phyloP scores from a whole-genome alignment of 164 flowering plant genomes.

The Berberis thunbergii region DNA sequence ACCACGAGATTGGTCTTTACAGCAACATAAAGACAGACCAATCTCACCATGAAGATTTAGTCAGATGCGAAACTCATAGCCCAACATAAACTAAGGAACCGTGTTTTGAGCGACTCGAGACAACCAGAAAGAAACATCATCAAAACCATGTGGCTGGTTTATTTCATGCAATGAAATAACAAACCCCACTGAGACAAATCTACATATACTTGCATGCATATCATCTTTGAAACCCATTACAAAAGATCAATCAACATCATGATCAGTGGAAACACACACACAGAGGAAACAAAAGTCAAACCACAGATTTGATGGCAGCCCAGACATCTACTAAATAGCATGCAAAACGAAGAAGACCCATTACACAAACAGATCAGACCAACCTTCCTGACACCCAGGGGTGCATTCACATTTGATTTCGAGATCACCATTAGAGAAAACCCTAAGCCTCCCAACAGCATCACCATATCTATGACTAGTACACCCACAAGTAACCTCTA shows the following conservation, averaged over 20 bases:
- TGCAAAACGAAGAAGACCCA: background rate
- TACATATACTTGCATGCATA: constrained; percentile 27
- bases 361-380: constrained; percentile 13
- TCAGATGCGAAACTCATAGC: too few relatives aligned
- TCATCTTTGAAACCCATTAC: background rate
- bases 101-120: too few relatives aligned
- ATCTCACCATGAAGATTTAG: too few relatives aligned
- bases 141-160: too few relatives aligned
- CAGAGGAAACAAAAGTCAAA: too few relatives aligned
- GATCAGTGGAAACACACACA: background rate
- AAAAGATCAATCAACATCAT: background rate
- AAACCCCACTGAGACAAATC: constrained; percentile 28
- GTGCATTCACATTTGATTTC: constrained; percentile 78
- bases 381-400: constrained; percentile 62
- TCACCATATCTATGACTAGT: constrained; percentile 82
- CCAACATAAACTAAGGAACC: too few relatives aligned
- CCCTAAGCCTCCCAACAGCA: constrained; percentile 86
- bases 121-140: too few relatives aligned
- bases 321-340: background rate
- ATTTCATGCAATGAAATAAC: background rate
- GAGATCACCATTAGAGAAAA: constrained; percentile 60
- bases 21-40: too few relatives aligned
- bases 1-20: too few relatives aligned
- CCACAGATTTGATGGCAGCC: too few relatives aligned
- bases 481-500: constrained; percentile 82